A percentile compares a stretch with the other conserved stretches of the same genome.
phyloP scores from a whole-genome alignment of 2,329 filamentous ascomycete genomes.

The Diplodia seriata region DNA sequence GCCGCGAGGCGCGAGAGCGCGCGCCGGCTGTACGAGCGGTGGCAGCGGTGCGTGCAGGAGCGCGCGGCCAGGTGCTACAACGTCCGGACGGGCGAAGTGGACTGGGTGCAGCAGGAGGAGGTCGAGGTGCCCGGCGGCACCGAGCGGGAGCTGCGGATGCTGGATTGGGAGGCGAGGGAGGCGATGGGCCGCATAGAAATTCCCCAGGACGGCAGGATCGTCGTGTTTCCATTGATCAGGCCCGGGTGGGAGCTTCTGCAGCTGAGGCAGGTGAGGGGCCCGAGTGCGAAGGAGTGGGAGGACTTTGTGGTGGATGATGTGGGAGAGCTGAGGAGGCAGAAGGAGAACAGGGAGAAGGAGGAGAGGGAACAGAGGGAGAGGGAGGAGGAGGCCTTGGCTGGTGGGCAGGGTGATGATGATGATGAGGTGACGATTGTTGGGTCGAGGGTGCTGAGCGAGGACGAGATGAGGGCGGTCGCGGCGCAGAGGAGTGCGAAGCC shows the following conservation, averaged over 20 bases:
- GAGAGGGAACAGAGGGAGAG: background rate
- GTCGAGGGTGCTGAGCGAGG: background rate
- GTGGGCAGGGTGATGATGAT: background rate
- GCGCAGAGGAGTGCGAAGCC: background rate
- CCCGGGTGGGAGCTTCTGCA: slow-evolving; percentile 3
- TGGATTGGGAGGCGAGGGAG: background rate
- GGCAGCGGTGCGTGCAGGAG: background rate
- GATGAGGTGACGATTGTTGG: background rate
- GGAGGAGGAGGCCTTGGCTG: background rate
- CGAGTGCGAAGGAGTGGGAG: slow-evolving; percentile 16
- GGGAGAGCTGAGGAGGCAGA: slow-evolving; percentile 4
- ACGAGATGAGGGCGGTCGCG: background rate
- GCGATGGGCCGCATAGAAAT: background rate
- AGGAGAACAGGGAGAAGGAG: background rate
- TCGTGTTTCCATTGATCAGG: background rate
- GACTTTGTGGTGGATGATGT: slow-evolving; percentile 13
- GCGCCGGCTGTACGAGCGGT: background rate
- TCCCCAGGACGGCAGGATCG: background rate
- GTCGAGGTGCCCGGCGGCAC: background rate
- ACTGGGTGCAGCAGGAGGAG: background rate
- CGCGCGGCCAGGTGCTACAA: too few species aligned
- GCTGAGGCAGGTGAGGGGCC: slow-evolving; percentile 11
- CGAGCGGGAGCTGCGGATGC: background rate
- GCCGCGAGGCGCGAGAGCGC: background rate
- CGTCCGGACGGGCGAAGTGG: background rate